A percentile compares a stretch with the other conserved stretches of the same genome.
Evolutionary conservation across 192 early-diverging fungal species (phyloP).

Genomic region (Umbelopsis sp.): DNA sequence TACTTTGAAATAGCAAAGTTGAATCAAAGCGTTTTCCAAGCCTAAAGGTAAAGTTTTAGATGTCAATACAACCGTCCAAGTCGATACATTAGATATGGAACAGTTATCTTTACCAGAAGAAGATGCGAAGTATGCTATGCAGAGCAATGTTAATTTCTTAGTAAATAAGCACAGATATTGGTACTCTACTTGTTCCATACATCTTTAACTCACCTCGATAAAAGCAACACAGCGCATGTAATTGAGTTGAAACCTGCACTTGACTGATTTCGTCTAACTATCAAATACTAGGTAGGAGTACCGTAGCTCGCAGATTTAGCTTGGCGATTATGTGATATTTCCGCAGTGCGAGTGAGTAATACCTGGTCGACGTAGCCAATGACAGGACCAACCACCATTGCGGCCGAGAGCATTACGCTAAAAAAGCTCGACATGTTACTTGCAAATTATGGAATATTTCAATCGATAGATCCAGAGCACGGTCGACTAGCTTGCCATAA

Average conservation of each 20-base stretch:
- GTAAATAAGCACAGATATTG: constrained; percentile 15
- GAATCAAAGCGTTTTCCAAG: constrained; percentile 51
- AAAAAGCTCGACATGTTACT: background rate
- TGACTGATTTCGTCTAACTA: constrained; percentile 47
- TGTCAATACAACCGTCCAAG: background rate
- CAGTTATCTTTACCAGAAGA: constrained; percentile 41
- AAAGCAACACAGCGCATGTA: constrained; percentile 56
- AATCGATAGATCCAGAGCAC: too few species aligned
- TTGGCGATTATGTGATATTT: background rate
- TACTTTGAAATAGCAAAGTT: constrained; percentile 56
- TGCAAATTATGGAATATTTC: too few species aligned
- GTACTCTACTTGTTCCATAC: background rate
- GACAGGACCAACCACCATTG: constrained; percentile 61
- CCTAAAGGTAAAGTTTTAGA: constrained; percentile 25
- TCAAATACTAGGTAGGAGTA: constrained; percentile 40
- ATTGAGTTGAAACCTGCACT: constrained; percentile 58
- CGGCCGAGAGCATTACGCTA: constrained; percentile 34
- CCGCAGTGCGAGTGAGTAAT: background rate
- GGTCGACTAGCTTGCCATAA: too few species aligned
- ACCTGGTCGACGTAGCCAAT: constrained; percentile 59
- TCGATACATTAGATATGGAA: background rate
- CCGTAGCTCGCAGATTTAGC: background rate
- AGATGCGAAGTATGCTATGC: constrained; percentile 45
- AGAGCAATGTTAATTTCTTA: background rate
- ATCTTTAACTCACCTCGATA: constrained; percentile 48